Evolutionary conservation across 176 grass and related monocot species (phyloP), one percentile per base, ranked within the genome.

Genomic region (Lolium multiflorum): DNA sequence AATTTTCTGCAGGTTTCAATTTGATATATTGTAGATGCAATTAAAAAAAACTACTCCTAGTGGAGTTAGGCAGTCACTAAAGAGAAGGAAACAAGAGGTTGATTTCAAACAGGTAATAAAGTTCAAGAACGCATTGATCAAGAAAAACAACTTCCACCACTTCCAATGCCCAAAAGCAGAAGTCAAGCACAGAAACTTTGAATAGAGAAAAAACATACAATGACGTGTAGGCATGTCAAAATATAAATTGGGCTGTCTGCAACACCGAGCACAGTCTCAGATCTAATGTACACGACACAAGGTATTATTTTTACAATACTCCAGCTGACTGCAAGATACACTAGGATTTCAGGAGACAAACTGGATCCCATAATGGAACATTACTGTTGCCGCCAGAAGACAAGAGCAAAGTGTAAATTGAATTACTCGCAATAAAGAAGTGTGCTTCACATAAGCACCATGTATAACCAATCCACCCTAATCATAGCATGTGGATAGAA

Each of bases 1-100:
- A 70, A 66, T 69, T 77, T 74, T 87, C 35, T 76, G 55, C 44
- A 78, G 41, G 82, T 74, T 18, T 56, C 64, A 89, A 37, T 74
- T 58, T 41, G 6, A 66, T 73, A 47, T 65, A 78, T 69, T 67
- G 44, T 81, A 74, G 9, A 74, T 44, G 74, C 25, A 63, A 61
- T 25, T 69, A 57, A 63, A 85, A 35, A 57, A 69, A 18, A 35
- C 31, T 35, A 35, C 31, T 35, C 73, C 41, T n/a, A 71, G n/a
- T 41, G 13, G 28, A 25, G 80, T 67, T 58, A 37, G 58, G 31
- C 31, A 35, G 31, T 35, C 31, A 35, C 2, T n/a, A 17, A 79
- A 59, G 37, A 74, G 37, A n/a, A 80, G 64, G 48, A 58, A 22
- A 63, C 17, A 71, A 24, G 22, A 74, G 37, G 2, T 26, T 48